Evolutionary conservation across 176 grass and related monocot genomes (phyloP), one percentile per base, ranked within the genome.

Genomic region (Bromus sterilis): DNA sequence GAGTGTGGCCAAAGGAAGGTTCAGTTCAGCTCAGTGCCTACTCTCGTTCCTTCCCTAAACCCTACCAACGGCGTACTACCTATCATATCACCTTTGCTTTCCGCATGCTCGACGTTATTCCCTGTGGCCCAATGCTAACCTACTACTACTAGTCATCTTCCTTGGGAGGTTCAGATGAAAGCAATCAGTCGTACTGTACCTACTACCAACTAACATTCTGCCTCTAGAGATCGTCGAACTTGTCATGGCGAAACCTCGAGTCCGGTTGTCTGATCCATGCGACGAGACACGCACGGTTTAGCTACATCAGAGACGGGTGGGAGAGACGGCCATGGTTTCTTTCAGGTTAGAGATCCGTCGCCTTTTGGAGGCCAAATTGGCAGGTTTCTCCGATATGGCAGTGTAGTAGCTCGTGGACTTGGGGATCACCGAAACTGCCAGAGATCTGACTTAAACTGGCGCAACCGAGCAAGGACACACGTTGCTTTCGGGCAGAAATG

Each of bases 1-100:
- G 87, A 78, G 83, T 89, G 87, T 82, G 80, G 55, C 71, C 70
- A 65, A 89, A 86, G 82, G 71, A 71, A 81, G 77, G 77, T 71
- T 81, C 65, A 84, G 56, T 46, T 71, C 28, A 30, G 56, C 36
- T 71, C 28, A 28, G 68, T 46, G 42, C 34, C 23, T 16, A 30
- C 40, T 78, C 7, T 66, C 65, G 24, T 75, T 58, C 74, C 85
- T 67, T 49, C n/a, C n/a, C n/a, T n/a, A n/a, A n/a, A n/a, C n/a
- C 39, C 62, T 33, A 77, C 21, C 29, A 66, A 83, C 81, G n/a
- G 66, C 44, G 24, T 53, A 29, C 51, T 40, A 15, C 15, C 70
- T 31, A 72, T 68, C 44, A 24, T 7, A 64, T 56, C 56, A 11
- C 57, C 76, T 79, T 88, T 77, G 1, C 24, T 46, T 83, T 51